These are phyloP conservation scores for Syncephalastrum contaminatum DNA, from an alignment of 371 early-diverging fungal genomes.

Conservation along the genomic window DNA sequence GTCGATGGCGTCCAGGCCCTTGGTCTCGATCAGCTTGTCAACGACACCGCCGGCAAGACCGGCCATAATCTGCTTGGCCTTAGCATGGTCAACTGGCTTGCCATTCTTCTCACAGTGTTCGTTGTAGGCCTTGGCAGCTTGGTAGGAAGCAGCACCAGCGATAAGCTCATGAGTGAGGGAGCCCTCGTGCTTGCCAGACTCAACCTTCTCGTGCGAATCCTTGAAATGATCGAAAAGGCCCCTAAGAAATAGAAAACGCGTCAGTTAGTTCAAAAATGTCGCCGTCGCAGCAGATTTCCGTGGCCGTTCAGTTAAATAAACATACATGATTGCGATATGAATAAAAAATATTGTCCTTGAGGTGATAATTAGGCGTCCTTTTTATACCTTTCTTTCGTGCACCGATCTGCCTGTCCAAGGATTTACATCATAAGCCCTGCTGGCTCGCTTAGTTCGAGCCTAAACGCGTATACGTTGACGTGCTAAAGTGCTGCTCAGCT, in stretches of 20 bases:
- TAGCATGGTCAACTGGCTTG: constrained; percentile 33
- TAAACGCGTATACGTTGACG: too few relatives aligned
- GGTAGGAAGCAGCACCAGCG: constrained; percentile 61
- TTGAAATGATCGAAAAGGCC: constrained; percentile 39
- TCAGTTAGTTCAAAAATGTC: too few relatives aligned
- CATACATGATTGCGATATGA: too few relatives aligned
- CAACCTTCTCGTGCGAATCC: constrained; percentile 29
- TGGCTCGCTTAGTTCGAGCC: too few relatives aligned
- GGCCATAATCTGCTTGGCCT: constrained; percentile 50
- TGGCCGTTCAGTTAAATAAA: too few relatives aligned
- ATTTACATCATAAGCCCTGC: too few relatives aligned
- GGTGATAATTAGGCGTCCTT: too few relatives aligned
- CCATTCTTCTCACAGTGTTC: constrained; percentile 44
- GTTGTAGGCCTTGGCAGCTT: constrained; percentile 52
- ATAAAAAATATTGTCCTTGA: too few relatives aligned
- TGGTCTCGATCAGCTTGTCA: constrained; percentile 53
- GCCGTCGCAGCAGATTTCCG: too few relatives aligned
- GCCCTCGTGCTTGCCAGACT: constrained; percentile 30
- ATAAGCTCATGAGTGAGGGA: constrained; percentile 35
- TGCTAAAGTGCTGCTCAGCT: too few relatives aligned
- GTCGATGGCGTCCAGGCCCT: constrained; percentile 51
- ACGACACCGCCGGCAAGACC: constrained; percentile 55
- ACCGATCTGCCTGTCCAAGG: too few relatives aligned
- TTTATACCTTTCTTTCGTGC: too few relatives aligned
- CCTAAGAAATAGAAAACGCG: constrained; percentile 14